phyloP scores from a whole-genome alignment of 2,329 filamentous ascomycete genomes.

The Aspergillus tubingensis region DNA sequence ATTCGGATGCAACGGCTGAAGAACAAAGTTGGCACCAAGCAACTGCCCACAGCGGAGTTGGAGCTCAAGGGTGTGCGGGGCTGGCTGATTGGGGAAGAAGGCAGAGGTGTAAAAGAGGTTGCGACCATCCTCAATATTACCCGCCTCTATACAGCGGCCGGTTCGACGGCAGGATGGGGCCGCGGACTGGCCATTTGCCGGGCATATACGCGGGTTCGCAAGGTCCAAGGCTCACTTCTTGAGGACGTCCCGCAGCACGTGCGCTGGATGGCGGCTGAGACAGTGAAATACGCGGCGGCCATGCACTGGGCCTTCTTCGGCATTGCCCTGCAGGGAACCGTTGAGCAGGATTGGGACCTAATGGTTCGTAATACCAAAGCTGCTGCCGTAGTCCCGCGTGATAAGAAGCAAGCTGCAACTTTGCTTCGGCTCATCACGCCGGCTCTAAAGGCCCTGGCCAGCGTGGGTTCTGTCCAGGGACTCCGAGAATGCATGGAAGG shows the following conservation, averaged over 20 bases:
- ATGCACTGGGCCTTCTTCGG: conserved; percentile 43
- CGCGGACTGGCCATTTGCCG: conserved; percentile 44
- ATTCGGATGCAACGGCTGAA: conserved; percentile 69
- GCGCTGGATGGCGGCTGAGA: conserved; percentile 39
- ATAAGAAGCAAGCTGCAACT: conserved; percentile 26
- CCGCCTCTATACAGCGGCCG: conserved; percentile 45
- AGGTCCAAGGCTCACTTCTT: conserved; percentile 39
- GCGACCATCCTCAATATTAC: conserved; percentile 69
- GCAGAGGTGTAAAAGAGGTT: conserved; percentile 68
- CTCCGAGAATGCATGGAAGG: conserved; percentile 44
- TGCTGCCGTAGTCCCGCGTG: conserved; percentile 47
- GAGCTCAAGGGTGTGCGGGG: conserved; percentile 64
- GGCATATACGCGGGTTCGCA: conserved; percentile 44
- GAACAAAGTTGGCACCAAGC: conserved; percentile 69
- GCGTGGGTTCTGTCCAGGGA: conserved; percentile 32
- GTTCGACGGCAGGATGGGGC: conserved; percentile 40
- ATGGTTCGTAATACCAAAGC: background rate
- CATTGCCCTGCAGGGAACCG: conserved; percentile 34
- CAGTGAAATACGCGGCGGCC: conserved; percentile 41
- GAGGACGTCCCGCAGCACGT: conserved; percentile 46
- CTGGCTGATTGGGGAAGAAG: conserved; percentile 67
- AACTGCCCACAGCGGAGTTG: conserved; percentile 72
- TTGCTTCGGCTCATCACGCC: conserved; percentile 35
- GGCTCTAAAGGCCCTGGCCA: conserved; percentile 38
- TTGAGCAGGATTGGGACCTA: conserved; percentile 58